A percentile compares a stretch with the other conserved stretches of the same genome.
Conservation (phyloP, 192 early-diverging fungal genomes). For the Powellomyces hirtus region DNA sequence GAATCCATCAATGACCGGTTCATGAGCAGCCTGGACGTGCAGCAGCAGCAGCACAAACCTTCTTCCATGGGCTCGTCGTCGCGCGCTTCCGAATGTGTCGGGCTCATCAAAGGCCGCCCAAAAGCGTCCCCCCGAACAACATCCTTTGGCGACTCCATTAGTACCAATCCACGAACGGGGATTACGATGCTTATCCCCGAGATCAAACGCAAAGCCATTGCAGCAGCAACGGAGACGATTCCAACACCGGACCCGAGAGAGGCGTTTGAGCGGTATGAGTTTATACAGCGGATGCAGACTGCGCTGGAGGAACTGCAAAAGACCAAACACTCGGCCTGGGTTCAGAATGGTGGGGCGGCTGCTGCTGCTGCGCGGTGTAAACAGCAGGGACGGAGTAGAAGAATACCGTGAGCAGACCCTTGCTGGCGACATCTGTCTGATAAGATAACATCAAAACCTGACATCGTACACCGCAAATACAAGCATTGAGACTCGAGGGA, state of each 20-base stretch:
- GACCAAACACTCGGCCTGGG: too few relatives aligned
- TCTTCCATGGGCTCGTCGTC: background rate
- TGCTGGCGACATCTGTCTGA: too few relatives aligned
- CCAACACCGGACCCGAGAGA: background rate
- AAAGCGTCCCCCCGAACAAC: background rate
- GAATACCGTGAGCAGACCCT: too few relatives aligned
- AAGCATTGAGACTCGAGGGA: too few relatives aligned
- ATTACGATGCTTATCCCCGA: background rate
- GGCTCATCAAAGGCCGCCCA: background rate
- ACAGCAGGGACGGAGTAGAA: background rate
- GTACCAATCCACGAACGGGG: background rate
- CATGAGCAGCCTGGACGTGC: background rate
- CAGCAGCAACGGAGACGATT: background rate
- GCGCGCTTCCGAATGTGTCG: background rate
- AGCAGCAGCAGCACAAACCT: background rate
- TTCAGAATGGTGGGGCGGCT: background rate
- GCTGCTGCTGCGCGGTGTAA: background rate
- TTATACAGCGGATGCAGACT: conserved; percentile 19
- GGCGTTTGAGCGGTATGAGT: conserved; percentile 11
- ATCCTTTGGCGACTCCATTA: background rate
- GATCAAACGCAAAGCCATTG: background rate
- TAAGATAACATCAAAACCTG: too few relatives aligned
- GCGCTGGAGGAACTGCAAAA: conserved; percentile 1
- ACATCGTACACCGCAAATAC: too few relatives aligned
- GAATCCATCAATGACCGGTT: conserved; percentile 29